phyloP scores from a whole-genome alignment of 306 rosid species.

The Mimosa pudica region DNA sequence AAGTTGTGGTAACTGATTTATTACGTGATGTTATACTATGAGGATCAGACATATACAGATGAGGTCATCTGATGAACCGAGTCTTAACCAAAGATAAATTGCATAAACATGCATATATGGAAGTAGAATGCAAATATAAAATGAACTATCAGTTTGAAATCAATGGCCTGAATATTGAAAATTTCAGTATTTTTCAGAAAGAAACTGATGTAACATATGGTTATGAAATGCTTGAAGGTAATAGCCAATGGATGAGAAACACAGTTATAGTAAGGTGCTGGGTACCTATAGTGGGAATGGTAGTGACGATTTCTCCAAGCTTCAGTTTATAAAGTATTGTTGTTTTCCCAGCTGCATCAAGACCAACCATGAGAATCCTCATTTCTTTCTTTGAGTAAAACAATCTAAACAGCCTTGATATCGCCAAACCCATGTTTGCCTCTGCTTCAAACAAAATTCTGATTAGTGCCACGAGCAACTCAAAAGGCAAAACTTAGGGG shows the following conservation, averaged over 20 bases:
- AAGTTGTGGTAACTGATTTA: neutral
- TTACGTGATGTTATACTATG: too few relatives aligned
- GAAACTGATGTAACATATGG: neutral
- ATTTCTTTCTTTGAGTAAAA: slow-evolving; percentile 81
- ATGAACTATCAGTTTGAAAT: too few relatives aligned
- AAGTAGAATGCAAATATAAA: neutral
- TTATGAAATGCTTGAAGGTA: neutral
- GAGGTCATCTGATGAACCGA: neutral
- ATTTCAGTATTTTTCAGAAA: neutral
- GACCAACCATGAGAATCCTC: slow-evolving; percentile 96
- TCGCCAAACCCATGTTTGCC: slow-evolving; percentile 64
- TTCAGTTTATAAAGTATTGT: slow-evolving; percentile 78
- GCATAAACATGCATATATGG: neutral
- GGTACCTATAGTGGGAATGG: slow-evolving; percentile 87
- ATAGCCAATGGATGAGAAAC: neutral
- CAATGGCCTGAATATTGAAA: neutral
- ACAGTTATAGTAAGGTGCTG: neutral
- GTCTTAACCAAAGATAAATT: neutral
- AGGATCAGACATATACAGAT: neutral
- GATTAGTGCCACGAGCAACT: neutral
- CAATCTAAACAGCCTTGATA: slow-evolving; percentile 66
- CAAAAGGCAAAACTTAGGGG: slow-evolving; percentile 3
- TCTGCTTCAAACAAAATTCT: neutral
- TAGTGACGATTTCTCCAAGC: slow-evolving; percentile 86
- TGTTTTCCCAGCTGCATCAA: slow-evolving; percentile 89